Evolutionary conservation across 139 green algal genomes (phyloP).

Genomic region (Chlamydomonas sp.): DNA sequence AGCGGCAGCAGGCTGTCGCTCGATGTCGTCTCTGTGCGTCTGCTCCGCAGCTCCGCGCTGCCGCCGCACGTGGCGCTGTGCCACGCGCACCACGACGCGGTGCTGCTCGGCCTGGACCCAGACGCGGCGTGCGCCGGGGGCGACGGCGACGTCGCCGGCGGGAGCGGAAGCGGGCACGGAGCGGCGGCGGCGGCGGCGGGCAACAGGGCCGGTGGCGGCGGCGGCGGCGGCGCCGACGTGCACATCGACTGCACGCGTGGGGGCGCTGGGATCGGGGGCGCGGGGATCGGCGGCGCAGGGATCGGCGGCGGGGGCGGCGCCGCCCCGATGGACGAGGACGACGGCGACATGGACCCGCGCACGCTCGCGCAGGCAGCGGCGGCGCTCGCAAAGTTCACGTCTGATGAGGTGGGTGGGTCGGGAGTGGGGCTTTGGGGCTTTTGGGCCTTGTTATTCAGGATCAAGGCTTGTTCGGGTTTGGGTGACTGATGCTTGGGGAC

Average conservation of each 20-base stretch:
- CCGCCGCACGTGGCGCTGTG: slow-evolving; percentile 30
- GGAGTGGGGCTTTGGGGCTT: too few species aligned
- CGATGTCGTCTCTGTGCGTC: too few species aligned
- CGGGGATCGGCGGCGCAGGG: background rate
- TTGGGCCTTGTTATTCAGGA: too few species aligned
- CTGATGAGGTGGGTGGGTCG: slow-evolving; percentile 23
- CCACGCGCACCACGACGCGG: slow-evolving; percentile 1
- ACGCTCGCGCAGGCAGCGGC: slow-evolving; percentile 50
- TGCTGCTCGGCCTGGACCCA: slow-evolving; percentile 39
- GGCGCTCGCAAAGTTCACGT: slow-evolving; percentile 51
- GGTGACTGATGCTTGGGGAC: too few species aligned
- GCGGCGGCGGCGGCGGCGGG: background rate
- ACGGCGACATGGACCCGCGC: slow-evolving; percentile 50
- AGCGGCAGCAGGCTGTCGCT: too few species aligned
- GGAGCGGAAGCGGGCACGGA: too few species aligned
- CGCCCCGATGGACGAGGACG: slow-evolving; percentile 23
- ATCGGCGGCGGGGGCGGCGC: too few species aligned
- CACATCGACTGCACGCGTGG: slow-evolving; percentile 13
- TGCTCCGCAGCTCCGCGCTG: slow-evolving; percentile 32
- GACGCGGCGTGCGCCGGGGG: too few species aligned
- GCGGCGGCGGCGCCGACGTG: background rate
- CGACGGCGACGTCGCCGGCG: background rate
- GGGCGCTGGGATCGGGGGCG: too few species aligned
- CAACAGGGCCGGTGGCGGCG: background rate
- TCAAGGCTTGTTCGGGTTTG: too few species aligned